A percentile compares a stretch with the other conserved stretches of the same genome.
Evolutionary conservation across 164 flowering plant species (phyloP).

Genomic region (Dillenia turbinata): DNA sequence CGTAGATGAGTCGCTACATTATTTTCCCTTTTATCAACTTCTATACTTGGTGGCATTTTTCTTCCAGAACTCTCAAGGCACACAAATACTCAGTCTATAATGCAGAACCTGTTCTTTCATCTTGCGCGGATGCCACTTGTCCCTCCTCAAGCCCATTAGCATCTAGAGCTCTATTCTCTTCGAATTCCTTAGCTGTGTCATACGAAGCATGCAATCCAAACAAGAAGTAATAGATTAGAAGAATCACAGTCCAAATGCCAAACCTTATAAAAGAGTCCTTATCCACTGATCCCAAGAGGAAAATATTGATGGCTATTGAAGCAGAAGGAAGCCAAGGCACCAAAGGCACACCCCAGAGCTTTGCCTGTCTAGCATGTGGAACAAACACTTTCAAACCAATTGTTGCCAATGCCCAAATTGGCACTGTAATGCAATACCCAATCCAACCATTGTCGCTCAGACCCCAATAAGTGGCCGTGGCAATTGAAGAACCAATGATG

Average conservation of each 20-base stretch:
- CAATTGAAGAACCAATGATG: conserved; percentile 47
- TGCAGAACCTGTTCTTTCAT: too few species aligned
- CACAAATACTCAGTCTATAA: too few species aligned
- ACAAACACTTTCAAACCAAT: conserved; percentile 25
- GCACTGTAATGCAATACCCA: conserved; percentile 27
- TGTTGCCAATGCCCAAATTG: conserved; percentile 47
- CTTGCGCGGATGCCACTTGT: neutral
- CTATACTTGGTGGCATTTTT: too few species aligned
- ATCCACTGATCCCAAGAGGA: conserved; percentile 55
- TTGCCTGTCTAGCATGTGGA: conserved; percentile 42
- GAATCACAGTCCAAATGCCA: conserved; percentile 32
- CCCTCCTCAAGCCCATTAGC: too few species aligned
- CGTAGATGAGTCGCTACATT: too few species aligned
- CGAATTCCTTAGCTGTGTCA: conserved; percentile 33
- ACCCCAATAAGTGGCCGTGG: conserved; percentile 44
- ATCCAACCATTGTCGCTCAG: conserved; percentile 26
- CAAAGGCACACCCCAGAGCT: conserved; percentile 48
- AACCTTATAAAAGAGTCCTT: conserved; percentile 37
- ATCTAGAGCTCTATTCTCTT: conserved; percentile 1
- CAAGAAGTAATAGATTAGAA: conserved; percentile 44
- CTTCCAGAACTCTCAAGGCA: too few species aligned
- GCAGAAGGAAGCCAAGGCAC: conserved; percentile 66
- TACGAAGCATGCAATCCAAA: conserved; percentile 51
- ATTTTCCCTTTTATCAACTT: too few species aligned
- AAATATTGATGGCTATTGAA: conserved; percentile 45